Evolutionary conservation across 176 grass and related monocot species (phyloP), one percentile per base, ranked within the genome.

Genomic region (Juncus inflexus): DNA sequence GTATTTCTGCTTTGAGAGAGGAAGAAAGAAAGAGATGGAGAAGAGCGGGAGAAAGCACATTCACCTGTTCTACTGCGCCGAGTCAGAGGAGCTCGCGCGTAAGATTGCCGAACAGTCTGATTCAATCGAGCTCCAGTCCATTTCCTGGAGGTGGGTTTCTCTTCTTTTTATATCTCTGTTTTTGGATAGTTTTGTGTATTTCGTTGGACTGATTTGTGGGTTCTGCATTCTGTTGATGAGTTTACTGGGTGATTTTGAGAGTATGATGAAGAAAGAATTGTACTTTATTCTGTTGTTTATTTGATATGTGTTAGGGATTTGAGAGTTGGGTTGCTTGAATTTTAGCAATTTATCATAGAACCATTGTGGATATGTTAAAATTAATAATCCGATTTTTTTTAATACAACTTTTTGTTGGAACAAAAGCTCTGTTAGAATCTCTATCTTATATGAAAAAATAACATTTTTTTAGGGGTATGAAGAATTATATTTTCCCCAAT

Each of bases 21-120:
- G 52, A 71, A 37, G 52, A 71, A 37, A 42, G 11, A 55, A 11
- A 61, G 53, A 43, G 37, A 74, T 36, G 71, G 85, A 76, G 72
- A 81, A 63, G 58, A 74, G 81, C 70, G 57, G 67, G 65, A 88
- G 67, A 79, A 91, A 96, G 84, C 76, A 83, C 41, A 83, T 97
- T 62, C 76, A 80, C 43, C 82, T 97, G 35, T 91, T 97, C 72
- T 97, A 91, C 77, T 97, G 88, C 67, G 76, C 81, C 42, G 84
- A 97, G 65, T 86, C 84, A 67, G 81, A 84, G 80, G 85, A 86
- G 43, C 88, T 97, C 14, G 88, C 94, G 37, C 61, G 42, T 58
- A 82, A 84, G 77, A 41, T 97, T 43, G 88, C 84, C 38, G 76
- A 52, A 57, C 61, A 71, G 28, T 87, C 81, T 42, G 92, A 91